phyloP scores from a whole-genome alignment of 2,329 filamentous ascomycete genomes.

The Colletotrichum tofieldiae region DNA sequence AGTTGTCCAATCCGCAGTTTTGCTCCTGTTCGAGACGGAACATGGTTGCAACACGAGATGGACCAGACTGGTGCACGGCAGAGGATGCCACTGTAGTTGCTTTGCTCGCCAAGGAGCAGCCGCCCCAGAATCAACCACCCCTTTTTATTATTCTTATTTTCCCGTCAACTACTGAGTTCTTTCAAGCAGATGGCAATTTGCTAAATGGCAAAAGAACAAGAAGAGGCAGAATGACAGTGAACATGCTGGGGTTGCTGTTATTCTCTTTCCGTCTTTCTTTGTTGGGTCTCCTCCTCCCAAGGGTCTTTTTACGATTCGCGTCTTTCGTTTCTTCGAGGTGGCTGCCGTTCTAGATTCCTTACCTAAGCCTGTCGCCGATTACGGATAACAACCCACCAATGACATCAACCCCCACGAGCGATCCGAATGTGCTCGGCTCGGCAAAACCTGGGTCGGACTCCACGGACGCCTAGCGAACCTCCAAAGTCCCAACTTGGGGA shows the following conservation, averaged over 20 bases:
- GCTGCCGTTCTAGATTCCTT: slow-evolving; percentile 10
- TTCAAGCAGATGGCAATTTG: too few relatives aligned
- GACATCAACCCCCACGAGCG: slow-evolving; percentile 33
- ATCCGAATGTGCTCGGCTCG: slow-evolving; percentile 40
- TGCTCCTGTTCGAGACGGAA: not conserved
- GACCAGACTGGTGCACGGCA: not conserved
- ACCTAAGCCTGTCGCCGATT: slow-evolving; percentile 34
- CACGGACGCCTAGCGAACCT: slow-evolving; percentile 24
- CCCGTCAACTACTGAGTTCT: too few relatives aligned
- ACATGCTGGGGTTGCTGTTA: not conserved
- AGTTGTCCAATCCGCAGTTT: not conserved
- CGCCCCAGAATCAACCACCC: not conserved
- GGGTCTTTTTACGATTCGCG: not conserved
- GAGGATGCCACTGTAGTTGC: not conserved
- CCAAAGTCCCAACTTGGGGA: slow-evolving; percentile 29
- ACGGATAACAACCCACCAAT: slow-evolving; percentile 32
- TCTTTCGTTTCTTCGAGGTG: slow-evolving; percentile 30
- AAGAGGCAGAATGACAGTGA: too few relatives aligned
- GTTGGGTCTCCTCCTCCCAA: not conserved
- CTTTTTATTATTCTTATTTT: not conserved
- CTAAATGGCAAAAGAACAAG: not conserved
- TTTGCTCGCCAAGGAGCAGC: not conserved
- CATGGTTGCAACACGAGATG: too few relatives aligned
- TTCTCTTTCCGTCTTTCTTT: not conserved
- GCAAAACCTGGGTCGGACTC: slow-evolving; percentile 39